Conservation (phyloP, 2,329 filamentous ascomycete genomes). For the Helminthosporium solani region DNA sequence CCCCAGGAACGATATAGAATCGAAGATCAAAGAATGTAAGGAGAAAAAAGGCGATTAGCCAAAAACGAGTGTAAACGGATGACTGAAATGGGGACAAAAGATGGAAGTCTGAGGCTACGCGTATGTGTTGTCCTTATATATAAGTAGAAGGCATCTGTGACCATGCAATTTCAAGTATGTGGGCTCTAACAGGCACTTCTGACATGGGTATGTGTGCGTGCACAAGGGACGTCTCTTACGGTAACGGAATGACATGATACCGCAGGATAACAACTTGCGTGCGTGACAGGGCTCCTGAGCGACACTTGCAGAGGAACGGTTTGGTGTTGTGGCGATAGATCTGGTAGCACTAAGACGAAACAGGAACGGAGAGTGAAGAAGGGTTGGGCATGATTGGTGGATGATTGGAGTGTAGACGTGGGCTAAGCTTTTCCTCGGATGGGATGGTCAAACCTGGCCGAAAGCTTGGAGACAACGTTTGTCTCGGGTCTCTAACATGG, state of each 20-base stretch:
- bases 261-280: slow-evolving; percentile 10
- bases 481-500: slow-evolving; percentile 17
- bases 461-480: slow-evolving; percentile 32
- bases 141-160: slow-evolving; percentile 8
- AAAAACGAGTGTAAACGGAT: slow-evolving; percentile 26
- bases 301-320: slow-evolving; percentile 1
- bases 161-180: slow-evolving; percentile 16
- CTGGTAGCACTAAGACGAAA: slow-evolving; percentile 5
- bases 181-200: slow-evolving; percentile 13
- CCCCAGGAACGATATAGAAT: slow-evolving; percentile 41
- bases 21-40: slow-evolving; percentile 18
- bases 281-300: slow-evolving; percentile 24
- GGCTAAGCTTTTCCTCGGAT: slow-evolving; percentile 14
- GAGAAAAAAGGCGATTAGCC: slow-evolving; percentile 24
- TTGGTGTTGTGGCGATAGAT: slow-evolving; percentile 6
- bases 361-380: slow-evolving; percentile 1
- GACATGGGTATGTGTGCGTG: slow-evolving; percentile 4
- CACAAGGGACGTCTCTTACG: neutral
- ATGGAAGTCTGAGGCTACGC: slow-evolving; percentile 9
- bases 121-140: slow-evolving; percentile 34
- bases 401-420: neutral
- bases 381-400: slow-evolving; percentile 20
- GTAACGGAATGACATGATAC: too few relatives aligned
- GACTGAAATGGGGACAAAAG: slow-evolving; percentile 20
- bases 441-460: slow-evolving; percentile 23